Evolutionary conservation across 306 rosid genomes (phyloP).

Genomic region (Vicia villosa): DNA sequence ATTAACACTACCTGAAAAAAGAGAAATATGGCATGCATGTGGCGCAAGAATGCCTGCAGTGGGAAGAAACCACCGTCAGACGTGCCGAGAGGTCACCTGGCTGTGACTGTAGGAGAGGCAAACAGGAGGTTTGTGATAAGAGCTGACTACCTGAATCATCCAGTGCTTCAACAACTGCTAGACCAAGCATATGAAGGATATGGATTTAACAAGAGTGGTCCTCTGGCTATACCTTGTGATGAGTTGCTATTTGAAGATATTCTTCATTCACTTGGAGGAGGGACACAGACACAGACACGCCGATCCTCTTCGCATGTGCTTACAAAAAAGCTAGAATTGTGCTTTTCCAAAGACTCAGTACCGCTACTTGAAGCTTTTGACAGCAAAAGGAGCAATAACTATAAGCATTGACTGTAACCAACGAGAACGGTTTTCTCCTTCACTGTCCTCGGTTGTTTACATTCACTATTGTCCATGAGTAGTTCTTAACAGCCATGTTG

Average conservation of each 20-base stretch:
- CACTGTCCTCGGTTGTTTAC: neutral
- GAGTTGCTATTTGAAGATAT: constrained; percentile 52
- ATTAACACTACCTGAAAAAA: neutral
- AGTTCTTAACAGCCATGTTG: constrained; percentile 35
- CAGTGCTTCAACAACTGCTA: constrained; percentile 43
- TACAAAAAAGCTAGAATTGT: constrained; percentile 32
- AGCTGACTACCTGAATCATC: constrained; percentile 50
- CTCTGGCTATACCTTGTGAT: constrained; percentile 54
- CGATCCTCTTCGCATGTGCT: constrained; percentile 39
- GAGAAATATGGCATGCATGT: constrained; percentile 39
- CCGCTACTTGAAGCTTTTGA: constrained; percentile 44
- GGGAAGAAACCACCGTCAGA: constrained; percentile 42
- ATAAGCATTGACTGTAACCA: constrained; percentile 11
- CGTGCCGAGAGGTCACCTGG: constrained; percentile 50
- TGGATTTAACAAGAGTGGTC: constrained; percentile 47
- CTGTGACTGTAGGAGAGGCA: constrained; percentile 44
- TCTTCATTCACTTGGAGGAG: constrained; percentile 41
- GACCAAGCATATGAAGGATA: constrained; percentile 52
- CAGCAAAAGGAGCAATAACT: constrained; percentile 38
- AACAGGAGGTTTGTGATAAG: constrained; percentile 49
- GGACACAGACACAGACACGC: constrained; percentile 13
- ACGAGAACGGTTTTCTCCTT: constrained; percentile 23
- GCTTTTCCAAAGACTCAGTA: constrained; percentile 33
- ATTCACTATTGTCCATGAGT: constrained; percentile 27
- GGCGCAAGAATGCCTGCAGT: constrained; percentile 42